Conservation (phyloP, 2,329 filamentous ascomycete species). For the Talaromyces albobiverticillius region DNA sequence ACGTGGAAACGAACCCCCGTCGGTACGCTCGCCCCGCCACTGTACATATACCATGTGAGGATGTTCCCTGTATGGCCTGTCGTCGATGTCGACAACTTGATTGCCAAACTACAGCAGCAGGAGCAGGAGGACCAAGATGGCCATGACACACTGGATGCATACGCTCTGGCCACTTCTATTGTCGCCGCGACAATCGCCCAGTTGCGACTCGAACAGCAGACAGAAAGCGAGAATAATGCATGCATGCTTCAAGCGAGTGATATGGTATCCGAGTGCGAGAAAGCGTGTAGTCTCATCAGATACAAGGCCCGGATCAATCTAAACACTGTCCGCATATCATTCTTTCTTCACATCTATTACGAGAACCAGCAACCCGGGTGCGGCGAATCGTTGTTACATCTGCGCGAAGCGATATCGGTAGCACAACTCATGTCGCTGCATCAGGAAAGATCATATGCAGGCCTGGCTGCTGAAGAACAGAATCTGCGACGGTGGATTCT, state of each 20-base stretch:
- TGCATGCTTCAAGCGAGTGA: conserved; percentile 20
- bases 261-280: conserved; percentile 38
- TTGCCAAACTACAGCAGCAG: conserved; percentile 23
- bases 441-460: conserved; percentile 41
- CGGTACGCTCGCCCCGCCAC: conserved; percentile 26
- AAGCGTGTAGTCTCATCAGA: conserved; percentile 26
- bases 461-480: conserved; percentile 37
- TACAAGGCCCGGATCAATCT: conserved; percentile 33
- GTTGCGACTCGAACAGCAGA: conserved; percentile 37
- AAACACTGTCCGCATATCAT: conserved; percentile 46
- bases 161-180: conserved; percentile 46
- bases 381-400: conserved; percentile 46
- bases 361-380: conserved; percentile 50
- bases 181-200: conserved; percentile 51
- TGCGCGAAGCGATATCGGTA: conserved; percentile 52
- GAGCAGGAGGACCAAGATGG: conserved; percentile 21
- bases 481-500: conserved; percentile 47
- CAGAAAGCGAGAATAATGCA: conserved; percentile 28
- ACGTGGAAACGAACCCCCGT: conserved; percentile 16
- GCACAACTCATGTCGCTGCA: conserved; percentile 52
- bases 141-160: conserved; percentile 28
- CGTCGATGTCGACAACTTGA: conserved; percentile 43
- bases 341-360: conserved; percentile 53
- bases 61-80: conserved; percentile 55
- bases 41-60: conserved; percentile 50